phyloP scores from a whole-genome alignment of 352 stramenopile species.

The Saprolegnia diclina region DNA sequence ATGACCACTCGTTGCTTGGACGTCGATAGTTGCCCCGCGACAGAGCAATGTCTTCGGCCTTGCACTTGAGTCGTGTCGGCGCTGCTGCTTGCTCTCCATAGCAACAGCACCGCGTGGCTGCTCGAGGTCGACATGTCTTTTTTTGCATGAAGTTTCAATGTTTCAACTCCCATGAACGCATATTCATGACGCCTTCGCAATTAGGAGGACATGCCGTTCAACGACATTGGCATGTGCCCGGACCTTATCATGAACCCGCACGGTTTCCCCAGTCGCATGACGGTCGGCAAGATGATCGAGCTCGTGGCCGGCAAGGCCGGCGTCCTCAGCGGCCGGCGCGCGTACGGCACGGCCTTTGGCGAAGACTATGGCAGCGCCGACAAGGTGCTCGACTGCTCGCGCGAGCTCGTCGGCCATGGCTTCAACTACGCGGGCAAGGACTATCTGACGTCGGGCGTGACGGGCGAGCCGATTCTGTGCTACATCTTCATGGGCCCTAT shows the following conservation, averaged over 20 bases:
- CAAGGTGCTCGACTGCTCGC: slow-evolving; percentile 84
- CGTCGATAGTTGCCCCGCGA: slow-evolving; percentile 22
- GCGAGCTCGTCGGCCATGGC: slow-evolving; percentile 94
- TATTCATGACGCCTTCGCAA: slow-evolving; percentile 41
- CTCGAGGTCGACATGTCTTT: not conserved
- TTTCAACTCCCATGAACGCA: not conserved
- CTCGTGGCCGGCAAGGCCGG: slow-evolving; percentile 97
- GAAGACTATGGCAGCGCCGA: slow-evolving; percentile 97
- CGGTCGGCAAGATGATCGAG: slow-evolving; percentile 99
- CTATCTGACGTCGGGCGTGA: slow-evolving; percentile 91
- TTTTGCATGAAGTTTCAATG: not conserved
- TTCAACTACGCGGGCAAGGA: slow-evolving; percentile 99
- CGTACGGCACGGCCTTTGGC: slow-evolving; percentile 99
- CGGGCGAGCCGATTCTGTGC: slow-evolving; percentile 95
- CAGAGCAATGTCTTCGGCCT: not conserved
- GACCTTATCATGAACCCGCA: slow-evolving; percentile 99
- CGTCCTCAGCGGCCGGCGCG: slow-evolving; percentile 92
- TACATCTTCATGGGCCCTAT: slow-evolving; percentile 99
- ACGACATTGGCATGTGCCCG: slow-evolving; percentile 95
- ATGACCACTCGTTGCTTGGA: not conserved
- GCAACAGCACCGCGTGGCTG: not conserved
- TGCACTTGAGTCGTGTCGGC: not conserved
- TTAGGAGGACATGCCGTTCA: slow-evolving; percentile 99
- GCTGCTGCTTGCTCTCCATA: not conserved
- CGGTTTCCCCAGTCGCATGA: slow-evolving; percentile 99